phyloP scores from a whole-genome alignment of 345 rosid species.

The Dipteronia dyeriana region DNA sequence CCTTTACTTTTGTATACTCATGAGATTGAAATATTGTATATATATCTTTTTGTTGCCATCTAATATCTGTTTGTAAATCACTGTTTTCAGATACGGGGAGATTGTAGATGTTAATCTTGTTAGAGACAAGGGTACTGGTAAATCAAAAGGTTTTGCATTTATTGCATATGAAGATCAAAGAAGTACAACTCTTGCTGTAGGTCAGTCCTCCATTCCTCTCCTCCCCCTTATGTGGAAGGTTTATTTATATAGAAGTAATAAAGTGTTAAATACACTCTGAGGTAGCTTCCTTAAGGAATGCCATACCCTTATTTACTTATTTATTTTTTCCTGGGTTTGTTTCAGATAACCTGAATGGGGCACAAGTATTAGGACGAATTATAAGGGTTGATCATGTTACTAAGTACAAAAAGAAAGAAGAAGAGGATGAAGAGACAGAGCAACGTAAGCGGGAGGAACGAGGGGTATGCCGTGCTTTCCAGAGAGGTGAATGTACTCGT shows the following conservation, averaged over 20 bases:
- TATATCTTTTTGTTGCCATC: not conserved
- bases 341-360: constrained; percentile 87
- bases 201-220: constrained; percentile 39
- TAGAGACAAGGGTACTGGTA: constrained; percentile 89
- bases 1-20: not conserved
- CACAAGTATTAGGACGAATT: constrained; percentile 66
- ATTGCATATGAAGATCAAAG: constrained; percentile 95
- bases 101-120: constrained; percentile 89
- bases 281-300: not conserved
- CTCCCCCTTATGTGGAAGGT: not conserved
- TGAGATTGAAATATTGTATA: not conserved
- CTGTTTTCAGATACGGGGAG: constrained; percentile 65
- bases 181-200: constrained; percentile 90
- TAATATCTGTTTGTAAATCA: not conserved
- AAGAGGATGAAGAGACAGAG: constrained; percentile 78
- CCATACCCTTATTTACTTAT: not conserved
- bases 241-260: constrained; percentile 1
- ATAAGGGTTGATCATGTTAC: constrained; percentile 77
- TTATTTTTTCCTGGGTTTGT: not conserved
- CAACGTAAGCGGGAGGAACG: constrained; percentile 79
- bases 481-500: constrained; percentile 87
- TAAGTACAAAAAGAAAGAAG: constrained; percentile 74
- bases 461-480: constrained; percentile 91
- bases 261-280: not conserved
- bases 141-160: constrained; percentile 89